These are phyloP conservation scores for Ophiosphaerella narmari DNA, from an alignment of 2,329 filamentous ascomycete genomes.

Conservation along the genomic window DNA sequence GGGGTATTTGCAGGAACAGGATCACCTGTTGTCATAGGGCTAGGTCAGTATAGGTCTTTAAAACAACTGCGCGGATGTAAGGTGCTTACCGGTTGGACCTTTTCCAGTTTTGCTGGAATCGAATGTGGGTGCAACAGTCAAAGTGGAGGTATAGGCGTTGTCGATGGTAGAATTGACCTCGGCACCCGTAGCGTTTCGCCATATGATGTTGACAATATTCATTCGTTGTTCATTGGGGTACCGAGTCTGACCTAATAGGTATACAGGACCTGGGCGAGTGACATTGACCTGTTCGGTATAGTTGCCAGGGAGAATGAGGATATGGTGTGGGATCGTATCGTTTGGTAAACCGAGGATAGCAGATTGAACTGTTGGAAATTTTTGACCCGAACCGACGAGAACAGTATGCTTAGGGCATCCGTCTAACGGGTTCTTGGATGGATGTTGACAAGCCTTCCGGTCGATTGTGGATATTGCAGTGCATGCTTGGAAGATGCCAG, in stretches of 20 bases:
- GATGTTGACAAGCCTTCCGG: constrained; percentile 43
- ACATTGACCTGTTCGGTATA: constrained; percentile 70
- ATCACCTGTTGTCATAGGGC: constrained; percentile 20
- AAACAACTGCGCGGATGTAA: neutral
- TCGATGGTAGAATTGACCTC: constrained; percentile 53
- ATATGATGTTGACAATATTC: constrained; percentile 63
- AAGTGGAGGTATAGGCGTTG: constrained; percentile 65
- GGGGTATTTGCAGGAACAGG: constrained; percentile 64
- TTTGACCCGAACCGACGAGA: constrained; percentile 30
- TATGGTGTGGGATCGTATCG: constrained; percentile 55
- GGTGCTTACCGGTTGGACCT: constrained; percentile 61
- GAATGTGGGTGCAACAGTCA: constrained; percentile 67
- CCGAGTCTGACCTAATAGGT: constrained; percentile 64
- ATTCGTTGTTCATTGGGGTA: constrained; percentile 52
- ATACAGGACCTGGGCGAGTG: constrained; percentile 64
- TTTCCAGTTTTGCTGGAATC: constrained; percentile 66
- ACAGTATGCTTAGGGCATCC: constrained; percentile 46
- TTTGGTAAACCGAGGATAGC: constrained; percentile 54
- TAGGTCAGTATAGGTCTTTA: neutral
- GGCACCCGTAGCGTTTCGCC: constrained; percentile 60
- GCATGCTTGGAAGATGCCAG: constrained; percentile 18
- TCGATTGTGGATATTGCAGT: constrained; percentile 19
- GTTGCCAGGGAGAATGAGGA: constrained; percentile 64
- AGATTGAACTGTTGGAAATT: constrained; percentile 51
- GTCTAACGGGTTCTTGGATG: constrained; percentile 42